Conservation (phyloP, 2,329 filamentous ascomycete genomes). For the Colletotrichum euphorbiae region DNA sequence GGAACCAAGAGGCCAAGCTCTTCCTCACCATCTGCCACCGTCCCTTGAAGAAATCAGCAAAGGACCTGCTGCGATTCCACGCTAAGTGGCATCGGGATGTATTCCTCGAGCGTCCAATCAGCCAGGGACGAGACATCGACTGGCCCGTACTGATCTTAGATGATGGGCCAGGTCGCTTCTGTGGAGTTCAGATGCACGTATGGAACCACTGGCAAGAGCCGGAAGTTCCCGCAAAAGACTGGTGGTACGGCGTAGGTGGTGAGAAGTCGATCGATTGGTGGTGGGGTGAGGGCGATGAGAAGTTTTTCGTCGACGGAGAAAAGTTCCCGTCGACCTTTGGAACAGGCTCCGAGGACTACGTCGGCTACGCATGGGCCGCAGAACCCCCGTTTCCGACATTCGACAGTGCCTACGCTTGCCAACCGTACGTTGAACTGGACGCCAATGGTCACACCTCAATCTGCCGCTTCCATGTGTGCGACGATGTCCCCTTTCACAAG, state of each 20-base stretch:
- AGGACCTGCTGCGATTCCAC: slow-evolving; percentile 28
- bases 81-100: slow-evolving; percentile 34
- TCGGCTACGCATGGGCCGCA: slow-evolving; percentile 35
- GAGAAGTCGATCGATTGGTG: slow-evolving; percentile 37
- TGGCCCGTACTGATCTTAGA: slow-evolving; percentile 29
- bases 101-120: slow-evolving; percentile 26
- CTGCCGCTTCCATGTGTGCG: slow-evolving; percentile 36
- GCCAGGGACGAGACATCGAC: slow-evolving; percentile 29
- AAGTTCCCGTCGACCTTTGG: slow-evolving; percentile 35
- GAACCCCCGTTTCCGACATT: slow-evolving; percentile 33
- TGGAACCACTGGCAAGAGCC: slow-evolving; percentile 35
- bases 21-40: slow-evolving; percentile 27
- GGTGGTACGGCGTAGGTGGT: slow-evolving; percentile 34
- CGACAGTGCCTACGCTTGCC: slow-evolving; percentile 35
- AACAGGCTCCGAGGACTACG: slow-evolving; percentile 34
- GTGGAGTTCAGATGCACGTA: slow-evolving; percentile 35
- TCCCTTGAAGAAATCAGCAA: slow-evolving; percentile 11
- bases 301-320: slow-evolving; percentile 37
- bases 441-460: slow-evolving; percentile 37
- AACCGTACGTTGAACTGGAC: slow-evolving; percentile 27
- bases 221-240: slow-evolving; percentile 24
- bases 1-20: slow-evolving; percentile 26
- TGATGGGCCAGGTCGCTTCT: slow-evolving; percentile 30
- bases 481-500: slow-evolving; percentile 31
- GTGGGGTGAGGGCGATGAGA: slow-evolving; percentile 37